These are phyloP conservation scores for Cytospora schulzeri DNA, from an alignment of 2,329 filamentous ascomycete species.

Conservation along the genomic window DNA sequence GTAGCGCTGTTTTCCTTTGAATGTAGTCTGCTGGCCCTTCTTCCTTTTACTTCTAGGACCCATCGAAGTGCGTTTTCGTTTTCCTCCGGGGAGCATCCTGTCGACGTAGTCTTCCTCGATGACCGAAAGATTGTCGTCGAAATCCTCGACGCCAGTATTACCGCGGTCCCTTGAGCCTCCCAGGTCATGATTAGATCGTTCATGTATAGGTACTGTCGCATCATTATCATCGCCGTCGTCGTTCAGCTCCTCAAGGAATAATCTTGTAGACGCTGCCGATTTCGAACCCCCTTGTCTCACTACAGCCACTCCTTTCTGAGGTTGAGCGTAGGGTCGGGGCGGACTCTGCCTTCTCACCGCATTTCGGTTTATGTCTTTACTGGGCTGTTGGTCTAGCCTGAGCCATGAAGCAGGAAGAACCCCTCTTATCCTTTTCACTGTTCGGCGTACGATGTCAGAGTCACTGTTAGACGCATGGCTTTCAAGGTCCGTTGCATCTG, in stretches of 20 bases:
- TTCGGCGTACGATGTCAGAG: conserved; percentile 42
- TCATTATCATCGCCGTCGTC: conserved; percentile 19
- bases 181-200: background rate
- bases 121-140: conserved; percentile 36
- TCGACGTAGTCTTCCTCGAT: conserved; percentile 58
- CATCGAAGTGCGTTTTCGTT: conserved; percentile 41
- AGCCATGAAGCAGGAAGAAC: conserved; percentile 70
- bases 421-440: conserved; percentile 55
- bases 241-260: conserved; percentile 17
- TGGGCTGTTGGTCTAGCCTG: conserved; percentile 56
- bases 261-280: background rate
- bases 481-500: conserved; percentile 31
- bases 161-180: background rate
- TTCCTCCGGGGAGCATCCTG: conserved; percentile 49
- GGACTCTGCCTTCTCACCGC: conserved; percentile 36
- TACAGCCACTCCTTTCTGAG: conserved; percentile 41
- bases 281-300: conserved; percentile 3
- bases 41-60: conserved; percentile 37
- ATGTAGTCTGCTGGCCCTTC: conserved; percentile 35
- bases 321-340: conserved; percentile 42
- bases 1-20: conserved; percentile 34
- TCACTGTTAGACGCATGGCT: conserved; percentile 42
- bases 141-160: conserved; percentile 17
- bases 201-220: background rate
- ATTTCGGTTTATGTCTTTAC: conserved; percentile 37